Conservation (phyloP, 2,329 filamentous ascomycete genomes). For the Huntiella omanensis region DNA sequence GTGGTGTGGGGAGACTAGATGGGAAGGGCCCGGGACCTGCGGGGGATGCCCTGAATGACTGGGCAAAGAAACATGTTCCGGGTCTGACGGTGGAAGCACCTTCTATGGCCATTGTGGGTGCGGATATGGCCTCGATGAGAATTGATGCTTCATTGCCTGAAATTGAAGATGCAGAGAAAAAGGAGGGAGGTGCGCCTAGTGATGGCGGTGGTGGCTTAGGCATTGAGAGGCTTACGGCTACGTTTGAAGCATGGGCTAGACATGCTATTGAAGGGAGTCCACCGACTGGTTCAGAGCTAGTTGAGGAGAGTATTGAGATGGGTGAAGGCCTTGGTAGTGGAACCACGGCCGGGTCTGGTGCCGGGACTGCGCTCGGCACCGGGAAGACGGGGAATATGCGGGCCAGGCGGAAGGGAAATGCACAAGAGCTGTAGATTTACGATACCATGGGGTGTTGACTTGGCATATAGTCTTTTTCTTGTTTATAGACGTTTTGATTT, state of each 20-base stretch:
- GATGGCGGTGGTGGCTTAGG: conserved; percentile 11
- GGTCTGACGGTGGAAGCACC: conserved; percentile 53
- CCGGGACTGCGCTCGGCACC: neutral
- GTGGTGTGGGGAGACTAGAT: conserved; percentile 69
- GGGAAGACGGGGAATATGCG: neutral
- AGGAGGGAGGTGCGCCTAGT: conserved; percentile 15
- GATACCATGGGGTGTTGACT: too few relatives aligned
- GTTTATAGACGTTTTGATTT: too few relatives aligned
- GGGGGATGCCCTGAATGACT: conserved; percentile 65
- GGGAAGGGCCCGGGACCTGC: conserved; percentile 63
- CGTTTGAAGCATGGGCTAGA: conserved; percentile 78
- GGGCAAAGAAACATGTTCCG: conserved; percentile 68
- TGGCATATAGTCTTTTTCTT: too few relatives aligned
- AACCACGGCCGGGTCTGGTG: conserved; percentile 15
- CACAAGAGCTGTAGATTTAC: too few relatives aligned
- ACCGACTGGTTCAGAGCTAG: conserved; percentile 18
- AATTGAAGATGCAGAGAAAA: conserved; percentile 6
- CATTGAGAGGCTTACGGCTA: conserved; percentile 69
- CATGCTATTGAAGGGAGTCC: conserved; percentile 45
- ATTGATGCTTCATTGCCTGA: conserved; percentile 19
- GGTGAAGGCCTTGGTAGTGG: conserved; percentile 41
- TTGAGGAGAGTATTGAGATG: conserved; percentile 51
- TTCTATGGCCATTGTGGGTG: conserved; percentile 45
- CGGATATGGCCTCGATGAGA: conserved; percentile 39
- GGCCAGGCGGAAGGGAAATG: neutral